A percentile compares a stretch with the other conserved stretches of the same genome.
Conservation (phyloP, 495 filamentous ascomycete species). For the Beverwykella pulmonaria region DNA sequence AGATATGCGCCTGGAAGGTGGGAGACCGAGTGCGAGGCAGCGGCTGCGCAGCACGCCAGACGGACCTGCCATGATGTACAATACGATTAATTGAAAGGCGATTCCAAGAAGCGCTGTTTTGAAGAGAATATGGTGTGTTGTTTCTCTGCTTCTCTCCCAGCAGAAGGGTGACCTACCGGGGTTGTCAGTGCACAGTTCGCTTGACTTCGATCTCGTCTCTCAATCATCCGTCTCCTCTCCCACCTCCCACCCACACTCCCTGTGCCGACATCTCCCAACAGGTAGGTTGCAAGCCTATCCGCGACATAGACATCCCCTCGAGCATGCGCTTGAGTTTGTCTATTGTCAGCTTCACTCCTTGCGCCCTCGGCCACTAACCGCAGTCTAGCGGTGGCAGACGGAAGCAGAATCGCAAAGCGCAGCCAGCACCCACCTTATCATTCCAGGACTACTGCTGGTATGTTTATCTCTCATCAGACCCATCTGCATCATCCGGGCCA, state of each 20-base stretch:
- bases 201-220: not conserved
- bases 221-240: not conserved
- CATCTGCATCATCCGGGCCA: slow-evolving; percentile 4
- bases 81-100: not conserved
- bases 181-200: not conserved
- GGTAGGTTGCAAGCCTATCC: not conserved
- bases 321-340: not conserved
- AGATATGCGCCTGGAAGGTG: not conserved
- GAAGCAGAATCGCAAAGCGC: slow-evolving; percentile 30
- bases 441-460: slow-evolving; percentile 22
- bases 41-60: not conserved
- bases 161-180: not conserved
- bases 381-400: slow-evolving; percentile 33
- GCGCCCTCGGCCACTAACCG: slow-evolving; percentile 24
- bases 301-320: not conserved
- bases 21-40: not conserved
- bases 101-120: not conserved
- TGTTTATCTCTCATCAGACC: slow-evolving; percentile 25
- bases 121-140: not conserved
- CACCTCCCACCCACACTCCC: not conserved
- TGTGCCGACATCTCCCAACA: not conserved
- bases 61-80: too few relatives aligned
- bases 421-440: slow-evolving; percentile 20
- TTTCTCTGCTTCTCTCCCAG: not conserved
- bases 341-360: not conserved